Conservation (phyloP, 371 early-diverging fungal genomes). For the Saksenaea vasiformis region DNA sequence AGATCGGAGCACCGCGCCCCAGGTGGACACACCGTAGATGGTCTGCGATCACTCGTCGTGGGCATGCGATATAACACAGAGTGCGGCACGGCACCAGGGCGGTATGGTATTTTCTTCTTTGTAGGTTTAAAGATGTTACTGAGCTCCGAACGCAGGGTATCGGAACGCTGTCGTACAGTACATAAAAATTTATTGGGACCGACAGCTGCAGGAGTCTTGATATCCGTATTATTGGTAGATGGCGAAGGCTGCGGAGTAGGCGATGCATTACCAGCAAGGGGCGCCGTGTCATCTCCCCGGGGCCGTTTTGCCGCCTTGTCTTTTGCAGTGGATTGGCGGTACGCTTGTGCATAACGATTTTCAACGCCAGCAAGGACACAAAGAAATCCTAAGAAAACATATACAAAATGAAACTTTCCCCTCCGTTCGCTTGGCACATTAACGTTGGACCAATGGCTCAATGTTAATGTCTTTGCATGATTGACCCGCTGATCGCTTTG, state of each 20-base stretch:
- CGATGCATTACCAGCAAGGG: slow-evolving; percentile 2
- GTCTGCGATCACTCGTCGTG: slow-evolving; percentile 11
- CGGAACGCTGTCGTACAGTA: slow-evolving; percentile 43
- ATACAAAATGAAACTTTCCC: slow-evolving; percentile 45
- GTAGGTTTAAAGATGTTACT: slow-evolving; percentile 31
- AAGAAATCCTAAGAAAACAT: slow-evolving; percentile 31
- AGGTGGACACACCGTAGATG: slow-evolving; percentile 16
- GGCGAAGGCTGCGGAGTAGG: not conserved
- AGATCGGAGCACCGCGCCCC: slow-evolving; percentile 16
- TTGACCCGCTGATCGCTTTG: slow-evolving; percentile 74
- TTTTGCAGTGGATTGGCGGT: slow-evolving; percentile 27
- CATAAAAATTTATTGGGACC: slow-evolving; percentile 24
- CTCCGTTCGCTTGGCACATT: slow-evolving; percentile 37
- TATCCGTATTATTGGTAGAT: not conserved
- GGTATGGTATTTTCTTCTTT: slow-evolving; percentile 28
- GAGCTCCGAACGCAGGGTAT: slow-evolving; percentile 43
- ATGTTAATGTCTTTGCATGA: slow-evolving; percentile 55
- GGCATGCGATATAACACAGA: slow-evolving; percentile 43
- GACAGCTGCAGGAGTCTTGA: not conserved
- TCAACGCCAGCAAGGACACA: slow-evolving; percentile 27
- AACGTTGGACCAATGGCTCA: slow-evolving; percentile 61
- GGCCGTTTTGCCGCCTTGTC: slow-evolving; percentile 21
- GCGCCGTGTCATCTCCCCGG: not conserved
- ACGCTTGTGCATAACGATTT: slow-evolving; percentile 28
- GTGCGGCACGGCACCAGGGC: slow-evolving; percentile 52